Conservation (phyloP, 2,329 filamentous ascomycete species). For the Xylariaceae sp. region DNA sequence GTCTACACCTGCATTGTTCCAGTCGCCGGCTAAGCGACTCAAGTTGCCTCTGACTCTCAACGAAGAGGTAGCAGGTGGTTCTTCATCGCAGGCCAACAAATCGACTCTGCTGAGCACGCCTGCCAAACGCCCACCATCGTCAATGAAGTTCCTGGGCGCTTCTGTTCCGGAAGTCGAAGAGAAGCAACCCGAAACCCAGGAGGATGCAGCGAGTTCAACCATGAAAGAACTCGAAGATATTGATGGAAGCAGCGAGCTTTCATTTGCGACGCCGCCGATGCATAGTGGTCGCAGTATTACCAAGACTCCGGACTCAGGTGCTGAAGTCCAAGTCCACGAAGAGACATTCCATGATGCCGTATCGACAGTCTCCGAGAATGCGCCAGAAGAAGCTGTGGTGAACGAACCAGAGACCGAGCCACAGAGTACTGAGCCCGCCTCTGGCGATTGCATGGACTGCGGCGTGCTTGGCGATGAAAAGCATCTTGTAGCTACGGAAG, state of each 20-base stretch:
- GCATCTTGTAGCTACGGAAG: neutral
- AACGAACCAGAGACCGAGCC: neutral
- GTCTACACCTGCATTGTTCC: slow-evolving; percentile 45
- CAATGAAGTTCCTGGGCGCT: slow-evolving; percentile 25
- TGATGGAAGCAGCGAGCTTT: no score
- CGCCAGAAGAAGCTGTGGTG: neutral
- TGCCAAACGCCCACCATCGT: slow-evolving; percentile 30
- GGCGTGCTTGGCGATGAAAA: neutral
- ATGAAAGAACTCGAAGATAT: slow-evolving; percentile 3
- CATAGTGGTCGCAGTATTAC: no score
- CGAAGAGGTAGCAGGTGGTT: slow-evolving; percentile 29
- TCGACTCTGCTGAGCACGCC: slow-evolving; percentile 30
- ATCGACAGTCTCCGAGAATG: no score
- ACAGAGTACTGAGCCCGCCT: neutral
- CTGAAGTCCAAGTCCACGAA: no score
- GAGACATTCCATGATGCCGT: no score
- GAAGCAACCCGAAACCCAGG: slow-evolving; percentile 1
- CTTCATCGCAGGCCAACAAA: slow-evolving; percentile 34
- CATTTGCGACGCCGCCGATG: no score
- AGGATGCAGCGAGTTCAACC: neutral
- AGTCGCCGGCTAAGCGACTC: slow-evolving; percentile 49
- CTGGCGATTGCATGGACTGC: neutral
- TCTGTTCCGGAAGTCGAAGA: slow-evolving; percentile 8
- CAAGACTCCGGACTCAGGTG: no score
- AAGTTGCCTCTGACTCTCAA: slow-evolving; percentile 24